Conservation (phyloP, 1,284 basidiomycete genomes). For the Leccinum variabile region DNA sequence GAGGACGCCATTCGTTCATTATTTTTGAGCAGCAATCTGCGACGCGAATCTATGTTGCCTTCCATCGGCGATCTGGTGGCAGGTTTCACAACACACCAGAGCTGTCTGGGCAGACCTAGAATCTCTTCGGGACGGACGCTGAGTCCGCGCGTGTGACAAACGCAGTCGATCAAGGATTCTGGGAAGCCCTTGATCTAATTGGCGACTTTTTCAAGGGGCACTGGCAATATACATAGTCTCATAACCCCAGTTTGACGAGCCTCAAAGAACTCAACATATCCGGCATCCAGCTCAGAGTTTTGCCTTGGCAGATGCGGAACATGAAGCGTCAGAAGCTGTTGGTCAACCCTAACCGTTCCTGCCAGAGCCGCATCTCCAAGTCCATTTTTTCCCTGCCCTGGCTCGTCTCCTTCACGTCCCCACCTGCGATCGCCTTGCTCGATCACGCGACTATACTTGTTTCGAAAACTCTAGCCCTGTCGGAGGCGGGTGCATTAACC, state of each 20-base stretch:
- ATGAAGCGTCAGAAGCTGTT: constrained; percentile 50
- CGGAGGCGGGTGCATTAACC: too few species aligned
- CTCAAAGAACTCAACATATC: neutral
- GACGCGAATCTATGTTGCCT: constrained; percentile 28
- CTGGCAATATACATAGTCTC: neutral
- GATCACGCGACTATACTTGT: constrained; percentile 17
- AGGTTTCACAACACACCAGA: constrained; percentile 34
- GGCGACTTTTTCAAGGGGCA: too few species aligned
- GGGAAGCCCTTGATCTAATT: constrained; percentile 11
- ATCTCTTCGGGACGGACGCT: constrained; percentile 18
- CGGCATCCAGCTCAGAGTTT: neutral
- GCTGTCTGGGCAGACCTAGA: constrained; percentile 28
- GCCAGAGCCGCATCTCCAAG: constrained; percentile 29
- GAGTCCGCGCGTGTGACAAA: constrained; percentile 16
- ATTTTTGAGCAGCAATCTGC: constrained; percentile 21
- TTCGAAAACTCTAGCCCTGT: constrained; percentile 20
- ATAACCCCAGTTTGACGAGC: neutral
- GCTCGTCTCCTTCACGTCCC: neutral
- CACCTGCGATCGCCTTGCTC: constrained; percentile 19
- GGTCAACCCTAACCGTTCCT: constrained; percentile 58
- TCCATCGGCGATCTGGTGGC: constrained; percentile 27
- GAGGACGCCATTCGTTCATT: constrained; percentile 27
- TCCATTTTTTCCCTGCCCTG: neutral
- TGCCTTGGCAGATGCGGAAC: constrained; percentile 4
- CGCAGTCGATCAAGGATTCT: constrained; percentile 36